phyloP scores from a whole-genome alignment of 768 basidiomycete genomes.

The Lactifluus rugatus region DNA sequence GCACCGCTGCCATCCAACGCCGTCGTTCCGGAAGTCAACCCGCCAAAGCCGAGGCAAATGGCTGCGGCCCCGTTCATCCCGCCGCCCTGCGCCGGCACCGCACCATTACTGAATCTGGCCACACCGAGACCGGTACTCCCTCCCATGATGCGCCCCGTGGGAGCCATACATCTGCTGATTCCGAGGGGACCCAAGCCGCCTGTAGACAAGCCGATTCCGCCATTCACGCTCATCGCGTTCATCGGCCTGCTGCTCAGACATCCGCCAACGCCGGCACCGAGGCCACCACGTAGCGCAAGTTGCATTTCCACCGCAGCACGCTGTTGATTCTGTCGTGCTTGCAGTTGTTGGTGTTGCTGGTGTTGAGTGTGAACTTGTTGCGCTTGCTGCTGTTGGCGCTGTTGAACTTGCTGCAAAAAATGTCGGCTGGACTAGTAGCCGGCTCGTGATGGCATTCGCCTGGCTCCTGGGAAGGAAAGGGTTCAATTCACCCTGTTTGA shows the following conservation, averaged over 20 bases:
- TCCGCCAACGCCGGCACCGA: constrained; percentile 4
- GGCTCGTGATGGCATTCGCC: constrained; percentile 13
- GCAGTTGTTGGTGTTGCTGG: constrained; percentile 5
- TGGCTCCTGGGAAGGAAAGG: constrained; percentile 17
- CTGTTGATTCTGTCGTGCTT: constrained; percentile 8
- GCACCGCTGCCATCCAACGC: background rate
- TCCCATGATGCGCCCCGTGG: background rate
- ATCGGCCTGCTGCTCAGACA: constrained; percentile 3
- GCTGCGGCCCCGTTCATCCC: background rate
- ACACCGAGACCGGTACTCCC: background rate
- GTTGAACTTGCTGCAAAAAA: background rate
- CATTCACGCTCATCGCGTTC: constrained; percentile 2
- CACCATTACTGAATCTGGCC: background rate
- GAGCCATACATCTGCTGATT: background rate
- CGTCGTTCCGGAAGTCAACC: background rate
- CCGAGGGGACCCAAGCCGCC: background rate
- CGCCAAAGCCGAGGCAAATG: constrained; percentile 5
- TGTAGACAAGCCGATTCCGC: constrained; percentile 1
- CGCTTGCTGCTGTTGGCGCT: constrained; percentile 7
- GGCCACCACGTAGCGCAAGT: constrained; percentile 7
- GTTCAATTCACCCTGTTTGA: constrained; percentile 18
- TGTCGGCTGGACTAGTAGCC: constrained; percentile 1
- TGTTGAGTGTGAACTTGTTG: background rate
- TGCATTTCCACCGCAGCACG: constrained; percentile 10
- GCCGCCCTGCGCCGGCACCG: background rate